phyloP scores from a whole-genome alignment of 2,329 filamentous ascomycete species.

The Phialemoniopsis sp. region DNA sequence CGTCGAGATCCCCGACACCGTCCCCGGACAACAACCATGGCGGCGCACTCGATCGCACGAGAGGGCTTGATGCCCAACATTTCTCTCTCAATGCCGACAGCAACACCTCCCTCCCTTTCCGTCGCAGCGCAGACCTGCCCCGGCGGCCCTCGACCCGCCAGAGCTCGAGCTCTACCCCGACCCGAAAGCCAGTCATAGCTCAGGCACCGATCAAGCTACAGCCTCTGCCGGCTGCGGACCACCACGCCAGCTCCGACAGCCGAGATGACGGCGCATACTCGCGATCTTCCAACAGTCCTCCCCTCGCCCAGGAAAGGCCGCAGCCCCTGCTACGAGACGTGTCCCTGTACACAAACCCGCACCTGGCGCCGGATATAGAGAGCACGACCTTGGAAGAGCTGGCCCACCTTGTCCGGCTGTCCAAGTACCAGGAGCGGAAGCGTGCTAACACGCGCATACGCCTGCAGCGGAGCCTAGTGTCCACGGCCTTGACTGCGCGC shows the following conservation, averaged over 20 bases:
- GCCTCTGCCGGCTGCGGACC: conserved; percentile 14
- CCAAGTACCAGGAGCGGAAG: conserved; percentile 79
- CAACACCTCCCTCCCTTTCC: conserved; percentile 32
- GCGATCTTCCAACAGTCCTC: too few species aligned
- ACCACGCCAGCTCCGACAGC: conserved; percentile 15
- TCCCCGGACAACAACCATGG: conserved; percentile 40
- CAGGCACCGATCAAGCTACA: conserved; percentile 29
- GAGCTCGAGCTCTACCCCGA: conserved; percentile 28
- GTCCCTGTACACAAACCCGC: conserved; percentile 61
- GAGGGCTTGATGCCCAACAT: too few species aligned
- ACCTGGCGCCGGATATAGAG: conserved; percentile 55
- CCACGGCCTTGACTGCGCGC: conserved; percentile 70
- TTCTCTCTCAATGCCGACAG: conserved; percentile 36
- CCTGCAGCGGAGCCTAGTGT: conserved; percentile 70
- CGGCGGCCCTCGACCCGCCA: conserved; percentile 33
- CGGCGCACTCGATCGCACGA: too few species aligned
- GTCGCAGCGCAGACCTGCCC: conserved; percentile 38
- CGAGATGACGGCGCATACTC: conserved; percentile 6
- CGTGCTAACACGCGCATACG: conserved; percentile 68
- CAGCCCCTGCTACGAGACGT: conserved; percentile 61
- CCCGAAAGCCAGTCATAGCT: conserved; percentile 45
- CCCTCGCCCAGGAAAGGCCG: conserved; percentile 15
- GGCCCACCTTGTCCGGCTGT: conserved; percentile 71
- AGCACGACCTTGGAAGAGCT: conserved; percentile 72
- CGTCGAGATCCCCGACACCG: conserved; percentile 52